Evolutionary conservation across 2,329 filamentous ascomycete species (phyloP).

Genomic region (Fusarium clavum): DNA sequence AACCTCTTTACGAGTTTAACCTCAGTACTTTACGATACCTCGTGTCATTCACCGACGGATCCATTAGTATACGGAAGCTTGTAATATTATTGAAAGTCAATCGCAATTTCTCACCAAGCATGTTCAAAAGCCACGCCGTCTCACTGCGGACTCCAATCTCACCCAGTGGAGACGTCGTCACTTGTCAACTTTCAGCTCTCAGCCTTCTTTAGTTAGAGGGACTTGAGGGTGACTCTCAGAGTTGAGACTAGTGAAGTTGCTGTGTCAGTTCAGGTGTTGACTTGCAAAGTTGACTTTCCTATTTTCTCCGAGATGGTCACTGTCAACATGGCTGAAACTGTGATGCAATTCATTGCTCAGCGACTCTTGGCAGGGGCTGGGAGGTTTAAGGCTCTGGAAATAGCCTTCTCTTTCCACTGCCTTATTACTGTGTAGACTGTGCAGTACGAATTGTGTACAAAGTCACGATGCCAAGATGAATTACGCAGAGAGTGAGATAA

Average conservation of each 20-base stretch:
- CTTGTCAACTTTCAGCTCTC: conserved; percentile 3
- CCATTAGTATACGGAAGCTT: conserved; percentile 1
- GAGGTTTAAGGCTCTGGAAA: conserved; percentile 2
- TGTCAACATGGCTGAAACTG: conserved; percentile 31
- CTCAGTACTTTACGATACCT: conserved; percentile 22
- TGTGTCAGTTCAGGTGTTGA: background rate
- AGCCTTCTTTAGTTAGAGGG: background rate
- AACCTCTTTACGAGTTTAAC: conserved; percentile 23
- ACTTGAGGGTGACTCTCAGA: background rate
- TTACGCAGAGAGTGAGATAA: conserved; percentile 20
- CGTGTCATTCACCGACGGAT: conserved; percentile 9
- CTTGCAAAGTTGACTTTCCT: conserved; percentile 1
- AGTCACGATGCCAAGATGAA: conserved; percentile 17
- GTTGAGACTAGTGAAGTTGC: conserved; percentile 2
- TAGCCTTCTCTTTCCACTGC: conserved; percentile 13
- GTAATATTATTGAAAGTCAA: conserved; percentile 10
- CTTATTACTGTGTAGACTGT: background rate
- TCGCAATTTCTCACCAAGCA: conserved; percentile 12
- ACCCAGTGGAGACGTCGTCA: conserved; percentile 14
- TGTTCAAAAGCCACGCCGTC: conserved; percentile 31
- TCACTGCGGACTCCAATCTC: conserved; percentile 9
- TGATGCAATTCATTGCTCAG: conserved; percentile 35
- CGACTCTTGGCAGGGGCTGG: conserved; percentile 43
- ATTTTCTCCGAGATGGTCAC: conserved; percentile 2
- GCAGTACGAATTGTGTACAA: background rate